A percentile compares a stretch with the other conserved stretches of the same genome.
phyloP scores from a whole-genome alignment of 2,329 filamentous ascomycete genomes.

The Podosphaera fusca region DNA sequence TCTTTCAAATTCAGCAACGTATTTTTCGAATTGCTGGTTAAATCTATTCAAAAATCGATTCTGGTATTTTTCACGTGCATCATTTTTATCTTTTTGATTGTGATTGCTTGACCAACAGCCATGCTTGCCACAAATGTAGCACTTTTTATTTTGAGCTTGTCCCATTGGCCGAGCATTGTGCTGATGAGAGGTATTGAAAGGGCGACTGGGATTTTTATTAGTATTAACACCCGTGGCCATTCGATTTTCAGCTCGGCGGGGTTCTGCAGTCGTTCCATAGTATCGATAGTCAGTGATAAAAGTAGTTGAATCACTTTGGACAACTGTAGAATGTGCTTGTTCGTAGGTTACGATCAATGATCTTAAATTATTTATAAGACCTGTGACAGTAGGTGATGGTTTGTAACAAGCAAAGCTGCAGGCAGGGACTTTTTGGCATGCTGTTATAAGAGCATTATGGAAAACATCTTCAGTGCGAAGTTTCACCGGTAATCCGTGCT shows the following conservation, averaged over 20 bases:
- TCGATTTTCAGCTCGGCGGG: neutral
- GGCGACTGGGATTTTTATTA: neutral
- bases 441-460: neutral
- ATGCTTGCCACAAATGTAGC: neutral
- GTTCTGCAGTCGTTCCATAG: neutral
- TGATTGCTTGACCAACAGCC: neutral
- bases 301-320: neutral
- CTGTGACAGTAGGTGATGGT: neutral
- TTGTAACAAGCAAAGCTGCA: slow-evolving; percentile 1
- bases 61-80: neutral
- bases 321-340: neutral
- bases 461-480: neutral
- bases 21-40: neutral
- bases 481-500: neutral
- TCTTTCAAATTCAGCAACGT: neutral
- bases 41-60: neutral
- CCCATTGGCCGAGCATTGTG: neutral
- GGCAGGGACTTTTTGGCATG: neutral
- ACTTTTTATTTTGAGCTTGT: neutral
- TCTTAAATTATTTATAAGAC: slow-evolving; percentile 1
- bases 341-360: neutral
- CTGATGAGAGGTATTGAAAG: neutral
- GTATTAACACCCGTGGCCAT: neutral
- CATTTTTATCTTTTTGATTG: neutral
- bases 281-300: neutral